Conservation (phyloP, 805 yeast genomes). For the Metschnikowia lachancei region DNA sequence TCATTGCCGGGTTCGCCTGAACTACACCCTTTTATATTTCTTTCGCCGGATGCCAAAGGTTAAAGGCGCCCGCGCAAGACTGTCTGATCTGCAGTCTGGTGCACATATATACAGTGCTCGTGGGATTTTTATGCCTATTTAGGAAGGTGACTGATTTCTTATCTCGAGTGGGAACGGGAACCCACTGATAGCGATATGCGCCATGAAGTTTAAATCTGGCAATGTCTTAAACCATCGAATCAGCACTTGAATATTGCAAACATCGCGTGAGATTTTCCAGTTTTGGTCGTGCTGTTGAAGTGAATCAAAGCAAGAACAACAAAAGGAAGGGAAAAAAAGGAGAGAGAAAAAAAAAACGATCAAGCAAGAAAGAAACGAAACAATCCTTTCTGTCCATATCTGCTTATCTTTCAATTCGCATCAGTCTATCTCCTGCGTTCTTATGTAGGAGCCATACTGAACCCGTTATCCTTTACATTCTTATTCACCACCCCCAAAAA, state of each 20-base stretch:
- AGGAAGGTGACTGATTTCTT: constrained; percentile 12
- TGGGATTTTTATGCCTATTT: constrained; percentile 14
- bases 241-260: neutral
- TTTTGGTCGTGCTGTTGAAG: neutral
- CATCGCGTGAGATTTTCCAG: neutral
- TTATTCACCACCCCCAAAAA: no score
- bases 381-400: neutral
- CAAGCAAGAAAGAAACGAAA: no score
- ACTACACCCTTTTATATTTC: no score
- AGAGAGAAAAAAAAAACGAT: neutral
- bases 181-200: constrained; percentile 4
- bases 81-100: neutral
- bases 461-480: no score
- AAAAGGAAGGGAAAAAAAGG: neutral
- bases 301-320: neutral
- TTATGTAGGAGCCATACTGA: no score
- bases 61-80: no score
- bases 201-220: neutral
- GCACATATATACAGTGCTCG: constrained; percentile 4
- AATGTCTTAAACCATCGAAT: constrained; percentile 1
- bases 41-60: no score
- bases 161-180: constrained; percentile 9
- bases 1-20: no score
- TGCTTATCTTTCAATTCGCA: no score
- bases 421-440: no score